phyloP scores from a whole-genome alignment of 139 green algal genomes.

The Haematococcus lacustris region DNA sequence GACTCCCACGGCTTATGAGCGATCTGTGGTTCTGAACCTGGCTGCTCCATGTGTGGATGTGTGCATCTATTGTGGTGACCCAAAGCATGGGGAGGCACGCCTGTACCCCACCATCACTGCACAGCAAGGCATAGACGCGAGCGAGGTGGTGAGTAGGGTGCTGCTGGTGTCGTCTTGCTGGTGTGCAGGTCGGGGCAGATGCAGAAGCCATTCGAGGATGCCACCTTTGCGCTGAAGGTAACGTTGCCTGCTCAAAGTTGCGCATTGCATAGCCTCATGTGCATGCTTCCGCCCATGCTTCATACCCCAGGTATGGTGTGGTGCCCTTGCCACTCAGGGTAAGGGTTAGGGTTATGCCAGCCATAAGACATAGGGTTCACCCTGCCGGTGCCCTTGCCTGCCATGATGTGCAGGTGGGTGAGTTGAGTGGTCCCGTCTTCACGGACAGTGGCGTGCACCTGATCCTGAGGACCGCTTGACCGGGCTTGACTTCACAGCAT shows the following conservation, averaged over 20 bases:
- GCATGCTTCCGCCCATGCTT: background rate
- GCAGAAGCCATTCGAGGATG: slow-evolving; percentile 79
- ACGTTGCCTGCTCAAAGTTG: slow-evolving; percentile 24
- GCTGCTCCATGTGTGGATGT: no score
- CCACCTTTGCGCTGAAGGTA: slow-evolving; percentile 51
- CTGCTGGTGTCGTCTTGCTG: slow-evolving; percentile 2
- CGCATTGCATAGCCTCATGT: background rate
- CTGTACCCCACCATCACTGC: background rate
- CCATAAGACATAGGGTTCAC: background rate
- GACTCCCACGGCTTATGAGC: background rate
- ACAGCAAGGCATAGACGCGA: background rate
- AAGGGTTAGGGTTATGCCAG: background rate
- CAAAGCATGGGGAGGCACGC: background rate
- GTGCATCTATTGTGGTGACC: background rate
- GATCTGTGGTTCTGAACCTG: background rate
- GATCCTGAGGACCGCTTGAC: slow-evolving; percentile 68
- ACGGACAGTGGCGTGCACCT: slow-evolving; percentile 77
- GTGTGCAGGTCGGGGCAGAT: slow-evolving; percentile 64
- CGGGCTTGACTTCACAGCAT: no score
- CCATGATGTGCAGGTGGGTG: slow-evolving; percentile 35
- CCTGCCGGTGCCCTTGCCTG: background rate
- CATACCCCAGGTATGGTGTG: background rate
- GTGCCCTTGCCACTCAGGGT: background rate
- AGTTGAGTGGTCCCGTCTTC: slow-evolving; percentile 69
- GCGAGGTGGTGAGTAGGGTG: background rate